phyloP scores from a whole-genome alignment of 495 filamentous ascomycete species.

The Tuber magnatum region DNA sequence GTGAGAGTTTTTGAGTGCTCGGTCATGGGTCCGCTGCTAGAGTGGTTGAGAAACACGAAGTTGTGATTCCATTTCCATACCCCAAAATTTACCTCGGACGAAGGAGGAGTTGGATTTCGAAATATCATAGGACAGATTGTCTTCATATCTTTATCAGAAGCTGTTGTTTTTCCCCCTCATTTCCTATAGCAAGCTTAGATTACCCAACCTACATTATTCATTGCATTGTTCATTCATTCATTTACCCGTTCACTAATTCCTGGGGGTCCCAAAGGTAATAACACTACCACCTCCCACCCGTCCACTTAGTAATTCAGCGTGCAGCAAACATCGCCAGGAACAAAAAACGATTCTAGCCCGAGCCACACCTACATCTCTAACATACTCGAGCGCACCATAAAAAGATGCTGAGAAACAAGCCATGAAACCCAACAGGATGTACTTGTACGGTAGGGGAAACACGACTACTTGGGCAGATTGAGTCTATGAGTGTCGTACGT shows the following conservation, averaged over 20 bases:
- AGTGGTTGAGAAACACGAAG: background rate
- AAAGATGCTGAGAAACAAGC: too few relatives aligned
- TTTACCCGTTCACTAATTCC: background rate
- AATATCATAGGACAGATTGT: background rate
- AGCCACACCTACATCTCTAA: background rate
- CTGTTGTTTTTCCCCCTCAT: background rate
- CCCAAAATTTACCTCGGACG: background rate
- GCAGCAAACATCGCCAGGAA: background rate
- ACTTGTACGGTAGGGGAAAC: too few relatives aligned
- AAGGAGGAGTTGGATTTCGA: background rate
- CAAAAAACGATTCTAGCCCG: background rate
- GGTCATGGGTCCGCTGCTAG: background rate
- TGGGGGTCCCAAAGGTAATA: background rate
- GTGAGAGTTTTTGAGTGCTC: background rate
- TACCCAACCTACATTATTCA: background rate
- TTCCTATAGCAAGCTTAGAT: background rate
- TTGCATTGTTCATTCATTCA: background rate
- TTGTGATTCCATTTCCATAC: background rate
- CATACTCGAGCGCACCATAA: background rate
- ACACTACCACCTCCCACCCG: background rate
- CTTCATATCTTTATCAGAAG: background rate
- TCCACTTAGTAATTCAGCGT: background rate
- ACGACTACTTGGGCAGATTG: too few relatives aligned
- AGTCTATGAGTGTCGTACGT: too few relatives aligned
- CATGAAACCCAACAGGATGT: too few relatives aligned